These are phyloP conservation scores for Saccharomycopsis sp. DNA, from an alignment of 805 yeast genomes.

Conservation along the genomic window DNA sequence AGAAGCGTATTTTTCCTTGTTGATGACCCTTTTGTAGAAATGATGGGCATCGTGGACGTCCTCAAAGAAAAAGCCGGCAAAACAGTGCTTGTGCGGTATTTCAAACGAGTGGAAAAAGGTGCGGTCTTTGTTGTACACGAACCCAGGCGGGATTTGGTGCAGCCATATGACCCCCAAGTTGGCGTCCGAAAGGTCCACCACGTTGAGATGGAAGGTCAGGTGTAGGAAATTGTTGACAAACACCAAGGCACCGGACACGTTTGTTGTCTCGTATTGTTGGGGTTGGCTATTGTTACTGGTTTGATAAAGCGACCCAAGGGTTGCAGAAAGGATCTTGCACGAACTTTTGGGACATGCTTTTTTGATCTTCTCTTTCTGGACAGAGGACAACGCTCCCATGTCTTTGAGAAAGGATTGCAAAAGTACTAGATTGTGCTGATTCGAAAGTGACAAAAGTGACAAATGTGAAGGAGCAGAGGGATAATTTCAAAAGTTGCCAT, in stretches of 20 bases:
- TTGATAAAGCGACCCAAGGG: too few relatives aligned
- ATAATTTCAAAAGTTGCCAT: too few relatives aligned
- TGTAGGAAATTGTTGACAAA: too few relatives aligned
- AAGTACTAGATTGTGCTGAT: too few relatives aligned
- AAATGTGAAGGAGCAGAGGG: neutral
- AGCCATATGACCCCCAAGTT: constrained; percentile 9
- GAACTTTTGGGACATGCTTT: constrained; percentile 4
- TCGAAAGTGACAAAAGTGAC: too few relatives aligned
- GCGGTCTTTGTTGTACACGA: constrained; percentile 2
- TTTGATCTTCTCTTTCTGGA: constrained; percentile 5
- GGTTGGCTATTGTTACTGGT: too few relatives aligned
- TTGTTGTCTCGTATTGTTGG: too few relatives aligned
- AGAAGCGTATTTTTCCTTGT: constrained; percentile 4
- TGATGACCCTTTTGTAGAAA: constrained; percentile 10
- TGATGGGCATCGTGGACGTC: constrained; percentile 10
- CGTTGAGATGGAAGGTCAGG: constrained; percentile 1
- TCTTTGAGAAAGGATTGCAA: too few relatives aligned
- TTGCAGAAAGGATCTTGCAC: constrained; percentile 2
- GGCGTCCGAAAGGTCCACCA: constrained; percentile 4
- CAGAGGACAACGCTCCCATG: neutral
- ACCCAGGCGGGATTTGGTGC: neutral
- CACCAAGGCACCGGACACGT: too few relatives aligned
- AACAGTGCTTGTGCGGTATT: neutral
- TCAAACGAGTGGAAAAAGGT: constrained; percentile 6
- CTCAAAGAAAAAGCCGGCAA: constrained; percentile 7